Evolutionary conservation across 495 filamentous ascomycete species (phyloP), one percentile per base, ranked within the genome.

Genomic region (Oleoguttula mirabilis): DNA sequence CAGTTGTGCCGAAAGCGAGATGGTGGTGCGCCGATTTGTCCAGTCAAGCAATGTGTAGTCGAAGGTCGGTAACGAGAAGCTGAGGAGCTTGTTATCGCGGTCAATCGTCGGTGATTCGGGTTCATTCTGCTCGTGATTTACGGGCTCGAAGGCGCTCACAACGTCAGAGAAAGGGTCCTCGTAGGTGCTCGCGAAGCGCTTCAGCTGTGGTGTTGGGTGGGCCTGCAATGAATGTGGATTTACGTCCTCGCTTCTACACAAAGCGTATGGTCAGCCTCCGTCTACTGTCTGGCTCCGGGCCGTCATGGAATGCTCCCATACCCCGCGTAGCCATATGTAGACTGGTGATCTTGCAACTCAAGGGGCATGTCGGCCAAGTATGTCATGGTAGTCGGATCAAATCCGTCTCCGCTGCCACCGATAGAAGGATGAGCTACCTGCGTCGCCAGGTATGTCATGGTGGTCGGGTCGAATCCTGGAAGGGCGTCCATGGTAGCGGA

Each of bases 1-100:
- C 22, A 94, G 64, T 60, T 92, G 87, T 32, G 84, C 85, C 7
- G 79, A 74, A 57, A 93, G 76, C 23, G 72, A 70, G 17, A 85
- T 57, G 4, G 66, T 67, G 5, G 69, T 64, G 55, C 73, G 60
- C 39, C 74, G 69, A 59, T 74, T 67, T 47, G 73, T 69, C 65
- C 75, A 81, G 51, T 85, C 80, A 24, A 86, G 66, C 8, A 84
- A 63, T 1, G 73, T 74, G 32, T 79, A 84, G 49, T 77, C 75
- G 47, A 79, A 75, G 12, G 70, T 67, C 0, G 78, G 82, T 3
- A 76, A 59, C 0, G 77, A 79, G 61, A 94, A 93, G 61, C 80
- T 76, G 40, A 94, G 68, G 10, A 87, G 67, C 60, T 86, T 86
- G 59, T 84, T 77, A 55, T 85, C 82, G 46, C 76, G 76, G 33